Evolutionary conservation across 257 asterid species (phyloP), one percentile per base, ranked within the genome.

Genomic region (Eustoma russellianum): DNA sequence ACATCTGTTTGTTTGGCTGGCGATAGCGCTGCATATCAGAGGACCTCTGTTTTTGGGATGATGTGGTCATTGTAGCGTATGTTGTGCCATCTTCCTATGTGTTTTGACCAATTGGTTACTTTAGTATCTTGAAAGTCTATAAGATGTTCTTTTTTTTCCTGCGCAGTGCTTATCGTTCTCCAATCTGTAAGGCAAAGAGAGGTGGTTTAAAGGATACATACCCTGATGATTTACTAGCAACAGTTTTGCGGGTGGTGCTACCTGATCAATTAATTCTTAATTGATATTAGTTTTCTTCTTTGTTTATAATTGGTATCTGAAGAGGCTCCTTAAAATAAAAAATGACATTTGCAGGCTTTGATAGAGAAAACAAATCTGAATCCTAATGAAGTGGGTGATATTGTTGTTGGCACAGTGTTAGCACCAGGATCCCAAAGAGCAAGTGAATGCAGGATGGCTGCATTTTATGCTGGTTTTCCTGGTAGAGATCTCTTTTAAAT

Each of bases 401-500:
- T 92, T 65, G 91, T 92, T 65, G 99, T 92, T 48, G 99, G 99
- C 63, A 66, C 97, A 0, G 99, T 92, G 57, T 63, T 92, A 73
- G 99, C 99, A 13, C 94, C 95, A 2, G 99, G 99, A 40, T 81
- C 99, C 59, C 94, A 82, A 66, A 77, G 99, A 77, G 99, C 99
- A 38, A 85, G 93, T 50, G 99, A 92, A 70, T 92, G 99, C 80
- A 85, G 99, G 66, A 92, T 88, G 95, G 99, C 99, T 79, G 95
- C 97, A 49, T 92, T 92, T 63, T 92, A 81, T 88, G 99, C 99
- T 10, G 99, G 99, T 68, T 92, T 88, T 75, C 99, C 99, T 51
- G 97, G 99, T 88, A 74, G 5, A 51, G 17, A 41, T 71, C 7
- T 60, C 2, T 9, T 7, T 18, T 33, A 41, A 50, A 13, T 69